Base-by-base conservation (phyloP, 1,284 basidiomycete genomes). In the Moesziomyces antarcticus region DNA sequence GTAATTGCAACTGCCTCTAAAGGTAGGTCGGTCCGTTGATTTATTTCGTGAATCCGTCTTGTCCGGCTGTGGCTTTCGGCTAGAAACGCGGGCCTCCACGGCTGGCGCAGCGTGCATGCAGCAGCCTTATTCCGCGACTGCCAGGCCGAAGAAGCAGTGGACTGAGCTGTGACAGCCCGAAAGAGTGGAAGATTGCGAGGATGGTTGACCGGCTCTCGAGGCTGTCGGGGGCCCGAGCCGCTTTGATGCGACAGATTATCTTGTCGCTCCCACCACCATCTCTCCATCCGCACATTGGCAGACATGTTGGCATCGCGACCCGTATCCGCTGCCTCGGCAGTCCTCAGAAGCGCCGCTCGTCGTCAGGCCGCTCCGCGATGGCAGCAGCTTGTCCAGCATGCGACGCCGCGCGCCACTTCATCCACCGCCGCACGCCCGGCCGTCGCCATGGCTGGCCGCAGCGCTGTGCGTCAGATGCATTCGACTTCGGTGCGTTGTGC, bases 1-100 rank as follows among this genome's bases (percentile, higher is more conserved):
- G 71, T 24, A 73, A 73, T 68, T 72, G 13, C 27, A 35, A n/a
- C 50, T 72, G 49, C 63, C 69, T 72, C 37, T 72, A 72, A 66
- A 58, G 68, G 68, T 52, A 71, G 62, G 22, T 50, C n/a, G 16
- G 37, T 25, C 24, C n/a, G 11, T 25, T 24, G 22, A 24, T 24
- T 24, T 2, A 24, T 24, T 24, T 24, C 22, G 22, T 13, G 43
- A 22, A 40, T 40, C 64, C 57, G 57, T 56, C 45, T 67, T 35
- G 53, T 49, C 57, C 64, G 53, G 21, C 40, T 30, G 44, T 53
- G 48, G 56, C 56, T 59, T 56, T 59, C 52, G 56, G 44, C 46
- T 27, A 42, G 27, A 46, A 40, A 40, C 47, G 49, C 56, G 44
- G 44, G 56, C 45, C 56, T 59, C 56, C 56, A 58, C 56, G 49